These are phyloP conservation scores for Naganishia albida DNA, from an alignment of 1,284 basidiomycete genomes.

Conservation along the genomic window DNA sequence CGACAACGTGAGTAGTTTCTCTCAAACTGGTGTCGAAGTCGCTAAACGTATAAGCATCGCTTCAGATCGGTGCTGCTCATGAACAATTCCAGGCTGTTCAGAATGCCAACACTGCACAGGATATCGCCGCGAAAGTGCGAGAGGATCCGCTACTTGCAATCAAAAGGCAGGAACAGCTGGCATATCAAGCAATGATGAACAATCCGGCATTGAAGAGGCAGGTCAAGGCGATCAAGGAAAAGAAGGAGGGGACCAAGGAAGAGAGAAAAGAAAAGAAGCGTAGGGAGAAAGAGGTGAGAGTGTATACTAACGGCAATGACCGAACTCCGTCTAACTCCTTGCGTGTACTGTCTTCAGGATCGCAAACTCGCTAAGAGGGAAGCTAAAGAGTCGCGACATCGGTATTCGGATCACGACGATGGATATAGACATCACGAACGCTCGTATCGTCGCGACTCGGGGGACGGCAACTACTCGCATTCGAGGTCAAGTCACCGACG, in stretches of 20 bases:
- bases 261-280: constrained; percentile 63
- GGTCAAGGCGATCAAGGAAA: constrained; percentile 70
- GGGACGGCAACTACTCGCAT: constrained; percentile 2
- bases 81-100: constrained; percentile 89
- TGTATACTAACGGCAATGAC: neutral
- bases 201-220: constrained; percentile 86
- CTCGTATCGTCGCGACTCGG: constrained; percentile 32
- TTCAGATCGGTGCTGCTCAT: constrained; percentile 74
- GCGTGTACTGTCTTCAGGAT: constrained; percentile 33
- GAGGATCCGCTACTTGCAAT: constrained; percentile 95
- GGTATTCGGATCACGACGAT: constrained; percentile 28
- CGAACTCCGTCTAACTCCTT: constrained; percentile 2
- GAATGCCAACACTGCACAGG: constrained; percentile 86
- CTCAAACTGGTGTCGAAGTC: constrained; percentile 9
- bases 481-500: constrained; percentile 12
- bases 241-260: constrained; percentile 62
- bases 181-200: constrained; percentile 82
- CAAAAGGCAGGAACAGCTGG: constrained; percentile 95
- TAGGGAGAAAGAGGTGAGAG: constrained; percentile 59
- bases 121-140: constrained; percentile 88
- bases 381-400: constrained; percentile 33
- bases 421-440: constrained; percentile 30
- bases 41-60: neutral
- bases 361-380: constrained; percentile 44
- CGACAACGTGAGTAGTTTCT: constrained; percentile 53